These are phyloP conservation scores for Naganishia vishniacii DNA, from an alignment of 768 basidiomycete genomes.

Conservation along the genomic window DNA sequence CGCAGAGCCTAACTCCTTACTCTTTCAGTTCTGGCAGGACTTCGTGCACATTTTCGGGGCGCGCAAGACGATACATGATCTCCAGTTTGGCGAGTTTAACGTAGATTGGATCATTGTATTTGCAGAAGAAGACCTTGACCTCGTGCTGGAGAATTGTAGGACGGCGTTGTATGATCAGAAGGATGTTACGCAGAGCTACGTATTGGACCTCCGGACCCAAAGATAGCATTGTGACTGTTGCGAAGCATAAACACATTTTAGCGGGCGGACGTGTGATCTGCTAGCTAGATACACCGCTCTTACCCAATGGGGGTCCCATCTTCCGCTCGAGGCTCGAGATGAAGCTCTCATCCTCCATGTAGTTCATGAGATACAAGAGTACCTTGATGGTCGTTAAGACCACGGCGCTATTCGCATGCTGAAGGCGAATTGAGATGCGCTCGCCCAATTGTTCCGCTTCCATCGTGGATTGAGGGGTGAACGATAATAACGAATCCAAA, in stretches of 20 bases:
- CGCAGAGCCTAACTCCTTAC: conserved; percentile 72
- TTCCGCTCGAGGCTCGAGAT: conserved; percentile 91
- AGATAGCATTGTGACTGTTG: conserved; percentile 80
- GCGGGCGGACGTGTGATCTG: not conserved
- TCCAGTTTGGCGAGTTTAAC: conserved; percentile 97
- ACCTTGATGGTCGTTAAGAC: conserved; percentile 97
- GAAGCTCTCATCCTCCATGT: conserved; percentile 82
- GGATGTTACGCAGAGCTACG: conserved; percentile 90
- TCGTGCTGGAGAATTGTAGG: conserved; percentile 90
- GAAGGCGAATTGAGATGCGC: conserved; percentile 82
- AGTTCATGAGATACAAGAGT: conserved; percentile 94
- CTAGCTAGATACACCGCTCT: conserved; percentile 25
- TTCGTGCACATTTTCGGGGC: conserved; percentile 87
- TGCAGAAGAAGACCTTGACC: conserved; percentile 99
- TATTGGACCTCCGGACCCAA: conserved; percentile 99
- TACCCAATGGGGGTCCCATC: conserved; percentile 96
- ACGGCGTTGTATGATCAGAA: conserved; percentile 91
- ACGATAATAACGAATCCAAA: conserved; percentile 84
- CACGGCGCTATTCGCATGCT: conserved; percentile 99
- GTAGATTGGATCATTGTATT: conserved; percentile 99
- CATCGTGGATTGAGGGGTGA: conserved; percentile 76
- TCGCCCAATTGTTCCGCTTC: conserved; percentile 96
- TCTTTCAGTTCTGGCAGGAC: conserved; percentile 93
- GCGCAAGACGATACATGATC: conserved; percentile 95
- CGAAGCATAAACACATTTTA: conserved; percentile 12